Evolutionary conservation across 2,329 filamentous ascomycete genomes (phyloP), one percentile per base, ranked within the genome.

Genomic region (Penicillium aurantiogriseum): DNA sequence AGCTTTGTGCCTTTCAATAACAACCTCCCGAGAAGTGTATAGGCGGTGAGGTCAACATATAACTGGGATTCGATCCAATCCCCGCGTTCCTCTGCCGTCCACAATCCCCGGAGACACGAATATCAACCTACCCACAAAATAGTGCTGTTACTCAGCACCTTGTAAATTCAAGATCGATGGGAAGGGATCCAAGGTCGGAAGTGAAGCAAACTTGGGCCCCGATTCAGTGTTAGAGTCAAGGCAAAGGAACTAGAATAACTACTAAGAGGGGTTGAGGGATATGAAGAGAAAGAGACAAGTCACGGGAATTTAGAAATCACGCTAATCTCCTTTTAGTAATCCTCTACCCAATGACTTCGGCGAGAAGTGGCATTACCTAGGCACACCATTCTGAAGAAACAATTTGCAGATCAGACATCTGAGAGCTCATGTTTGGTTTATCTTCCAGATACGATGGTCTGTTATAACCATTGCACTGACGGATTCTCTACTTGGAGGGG

Each of bases 261-360:
- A 50, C 39, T 57, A 61, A 44, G 65, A 67, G 64, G 64, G 63
- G 64, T 63, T 60, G 52, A 65, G 48, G 25, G 57, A 62, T 58
- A 58, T 59, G 64, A 67, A 66, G 64, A 60, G 63, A 67, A 67
- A 61, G 60, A 61, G 61, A 63, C 60, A 59, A 65, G 64, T 67
- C 64, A 67, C 65, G 65, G 65, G 65, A 64, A 59, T 66, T 65
- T 64, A 59, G 56, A 55, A 62, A 50, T 2, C 17, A 48, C 60
- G 59, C 65, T 67, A 67, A 51, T 57, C 63, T 27, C 2, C 63
- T 67, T 63, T 53, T 58, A 61, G 54, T 25, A 42, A 51, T 25
- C 36, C 23, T 56, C 51, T 58, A 60, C 52, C 49, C 54, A 57
- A 50, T 36, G 40, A 40, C 50, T 45, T 49, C 48, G 46, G 53